A percentile compares a stretch with the other conserved stretches of the same genome.
Evolutionary conservation across 2,329 filamentous ascomycete genomes (phyloP).

Genomic region (Penicillium sp.): DNA sequence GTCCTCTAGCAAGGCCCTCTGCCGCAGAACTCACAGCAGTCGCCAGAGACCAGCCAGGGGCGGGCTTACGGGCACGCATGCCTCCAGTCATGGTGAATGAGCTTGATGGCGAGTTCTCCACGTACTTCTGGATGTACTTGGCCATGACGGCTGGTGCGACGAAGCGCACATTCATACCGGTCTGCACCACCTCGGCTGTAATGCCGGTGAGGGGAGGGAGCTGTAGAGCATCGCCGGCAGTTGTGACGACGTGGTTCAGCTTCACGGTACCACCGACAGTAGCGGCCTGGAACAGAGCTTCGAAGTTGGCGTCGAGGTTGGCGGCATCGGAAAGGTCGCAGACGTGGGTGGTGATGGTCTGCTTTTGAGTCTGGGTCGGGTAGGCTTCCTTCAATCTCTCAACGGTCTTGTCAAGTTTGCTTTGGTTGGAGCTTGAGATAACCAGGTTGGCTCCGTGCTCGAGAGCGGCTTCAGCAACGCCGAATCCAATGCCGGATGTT

Average conservation of each 20-base stretch:
- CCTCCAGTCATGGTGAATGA: conserved; percentile 46
- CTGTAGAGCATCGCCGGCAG: conserved; percentile 45
- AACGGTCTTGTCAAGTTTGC: conserved; percentile 42
- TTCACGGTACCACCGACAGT: conserved; percentile 19
- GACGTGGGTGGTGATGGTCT: conserved; percentile 41
- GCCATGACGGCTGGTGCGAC: conserved; percentile 38
- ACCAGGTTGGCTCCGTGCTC: conserved; percentile 50
- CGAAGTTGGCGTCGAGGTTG: conserved; percentile 46
- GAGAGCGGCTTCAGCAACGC: conserved; percentile 51
- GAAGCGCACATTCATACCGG: conserved; percentile 33
- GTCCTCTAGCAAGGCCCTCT: conserved; percentile 36
- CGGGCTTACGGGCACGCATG: conserved; percentile 34
- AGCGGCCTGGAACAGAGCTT: conserved; percentile 42
- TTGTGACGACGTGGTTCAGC: conserved; percentile 54
- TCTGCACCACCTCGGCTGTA: conserved; percentile 21
- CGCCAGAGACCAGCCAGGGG: conserved; percentile 31
- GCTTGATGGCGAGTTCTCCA: conserved; percentile 26
- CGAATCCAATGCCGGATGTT: conserved; percentile 53
- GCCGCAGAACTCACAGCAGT: conserved; percentile 25
- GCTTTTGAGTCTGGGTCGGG: conserved; percentile 29
- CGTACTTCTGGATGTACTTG: conserved; percentile 40
- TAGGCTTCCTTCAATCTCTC: conserved; percentile 43
- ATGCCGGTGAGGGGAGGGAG: conserved; percentile 26
- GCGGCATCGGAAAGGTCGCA: conserved; percentile 46
- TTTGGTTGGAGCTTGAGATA: conserved; percentile 47